Evolutionary conservation across 2,329 filamentous ascomycete species (phyloP).

Genomic region (Cordyceps sp.): DNA sequence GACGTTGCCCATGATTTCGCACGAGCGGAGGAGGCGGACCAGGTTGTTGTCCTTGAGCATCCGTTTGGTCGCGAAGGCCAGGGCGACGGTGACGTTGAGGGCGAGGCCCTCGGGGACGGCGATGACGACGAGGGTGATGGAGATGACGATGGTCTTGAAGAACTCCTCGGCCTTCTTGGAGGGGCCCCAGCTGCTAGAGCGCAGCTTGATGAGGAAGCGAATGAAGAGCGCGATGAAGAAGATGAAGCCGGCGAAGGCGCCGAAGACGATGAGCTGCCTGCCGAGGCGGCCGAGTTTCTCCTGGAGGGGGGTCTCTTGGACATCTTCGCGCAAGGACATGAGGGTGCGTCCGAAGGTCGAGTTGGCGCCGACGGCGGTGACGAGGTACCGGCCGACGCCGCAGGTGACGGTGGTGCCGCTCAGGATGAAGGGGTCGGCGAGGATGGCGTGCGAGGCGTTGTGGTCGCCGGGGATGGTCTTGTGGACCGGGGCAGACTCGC

Average conservation of each 20-base stretch:
- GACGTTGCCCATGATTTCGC: constrained; percentile 48
- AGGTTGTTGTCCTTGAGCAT: constrained; percentile 49
- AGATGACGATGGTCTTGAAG: constrained; percentile 38
- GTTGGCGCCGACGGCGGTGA: constrained; percentile 57
- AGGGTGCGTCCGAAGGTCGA: constrained; percentile 64
- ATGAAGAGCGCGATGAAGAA: constrained; percentile 25
- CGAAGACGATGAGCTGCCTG: constrained; percentile 47
- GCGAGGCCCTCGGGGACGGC: constrained; percentile 44
- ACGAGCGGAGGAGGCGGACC: constrained; percentile 40
- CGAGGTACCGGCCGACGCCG: constrained; percentile 59
- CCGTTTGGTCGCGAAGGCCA: constrained; percentile 44
- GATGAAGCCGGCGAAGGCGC: constrained; percentile 20
- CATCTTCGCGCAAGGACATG: constrained; percentile 61
- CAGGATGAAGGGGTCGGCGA: constrained; percentile 61
- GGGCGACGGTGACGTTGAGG: constrained; percentile 41
- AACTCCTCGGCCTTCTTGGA: constrained; percentile 38
- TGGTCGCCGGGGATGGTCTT: constrained; percentile 45
- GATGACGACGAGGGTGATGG: constrained; percentile 42
- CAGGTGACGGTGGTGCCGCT: constrained; percentile 65
- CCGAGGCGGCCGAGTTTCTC: constrained; percentile 62
- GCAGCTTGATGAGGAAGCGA: constrained; percentile 17
- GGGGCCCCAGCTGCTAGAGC: constrained; percentile 20
- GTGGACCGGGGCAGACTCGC: constrained; percentile 56
- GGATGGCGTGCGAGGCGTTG: constrained; percentile 31
- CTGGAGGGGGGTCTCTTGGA: constrained; percentile 63